phyloP scores from a whole-genome alignment of 306 rosid genomes.

The Cucurbita moschata region DNA sequence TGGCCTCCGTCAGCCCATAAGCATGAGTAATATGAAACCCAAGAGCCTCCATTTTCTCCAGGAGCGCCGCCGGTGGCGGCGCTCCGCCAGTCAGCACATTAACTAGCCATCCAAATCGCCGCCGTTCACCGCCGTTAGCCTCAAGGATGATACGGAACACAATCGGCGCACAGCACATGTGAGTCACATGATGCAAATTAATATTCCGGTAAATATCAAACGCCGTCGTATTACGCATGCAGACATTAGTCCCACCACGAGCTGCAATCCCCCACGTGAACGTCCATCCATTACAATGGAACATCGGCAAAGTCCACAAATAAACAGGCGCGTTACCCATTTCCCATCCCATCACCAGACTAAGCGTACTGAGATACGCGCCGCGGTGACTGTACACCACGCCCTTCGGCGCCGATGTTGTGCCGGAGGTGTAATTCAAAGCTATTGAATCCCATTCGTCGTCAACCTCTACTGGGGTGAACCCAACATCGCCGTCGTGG shows the following conservation, averaged over 20 bases:
- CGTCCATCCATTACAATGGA: conserved; percentile 97
- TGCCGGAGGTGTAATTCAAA: conserved; percentile 78
- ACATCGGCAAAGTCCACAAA: conserved; percentile 84
- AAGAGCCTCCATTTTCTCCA: conserved; percentile 32
- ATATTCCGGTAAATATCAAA: conserved; percentile 42
- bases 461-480: background rate
- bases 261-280: conserved; percentile 94
- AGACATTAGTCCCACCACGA: conserved; percentile 73
- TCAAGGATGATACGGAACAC: conserved; percentile 55
- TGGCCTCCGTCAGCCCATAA: conserved; percentile 78
- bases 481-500: conserved; percentile 24
- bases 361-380: conserved; percentile 62
- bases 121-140: conserved; percentile 22
- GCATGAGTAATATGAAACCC: conserved; percentile 93
- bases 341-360: conserved; percentile 65
- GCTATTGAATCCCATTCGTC: conserved; percentile 80
- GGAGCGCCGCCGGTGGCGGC: conserved; percentile 55
- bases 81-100: conserved; percentile 85
- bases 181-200: conserved; percentile 44
- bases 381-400: conserved; percentile 88
- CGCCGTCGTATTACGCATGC: conserved; percentile 47
- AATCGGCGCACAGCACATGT: conserved; percentile 90
- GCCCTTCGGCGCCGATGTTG: conserved; percentile 82
- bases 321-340: conserved; percentile 65
- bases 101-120: conserved; percentile 13